phyloP scores from a whole-genome alignment of 495 filamentous ascomycete genomes.

The Entonaema liquescens region DNA sequence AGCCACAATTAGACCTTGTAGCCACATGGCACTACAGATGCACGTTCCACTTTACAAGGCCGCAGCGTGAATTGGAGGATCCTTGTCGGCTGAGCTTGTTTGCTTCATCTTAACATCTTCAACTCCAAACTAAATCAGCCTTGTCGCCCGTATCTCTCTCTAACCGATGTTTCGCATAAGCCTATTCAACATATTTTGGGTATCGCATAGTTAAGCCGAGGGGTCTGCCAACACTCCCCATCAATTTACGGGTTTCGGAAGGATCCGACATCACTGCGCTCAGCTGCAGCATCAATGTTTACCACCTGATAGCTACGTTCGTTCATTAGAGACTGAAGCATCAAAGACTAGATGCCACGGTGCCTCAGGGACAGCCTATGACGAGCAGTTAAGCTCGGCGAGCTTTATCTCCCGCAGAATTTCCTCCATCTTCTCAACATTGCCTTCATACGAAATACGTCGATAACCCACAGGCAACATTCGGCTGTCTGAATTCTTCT shows the following conservation, averaged over 20 bases:
- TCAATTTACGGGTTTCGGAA: background rate
- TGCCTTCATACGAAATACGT: background rate
- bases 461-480: background rate
- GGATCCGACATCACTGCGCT: background rate
- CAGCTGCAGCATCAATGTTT: background rate
- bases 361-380: background rate
- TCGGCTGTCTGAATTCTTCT: background rate
- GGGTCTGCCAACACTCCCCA: background rate
- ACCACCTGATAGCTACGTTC: background rate
- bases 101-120: constrained; percentile 2
- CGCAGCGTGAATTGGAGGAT: background rate
- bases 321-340: background rate
- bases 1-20: background rate
- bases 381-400: background rate
- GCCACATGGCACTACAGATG: background rate
- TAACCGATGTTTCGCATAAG: background rate
- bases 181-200: background rate
- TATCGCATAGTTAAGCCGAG: constrained; percentile 1
- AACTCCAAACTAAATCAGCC: constrained; percentile 7
- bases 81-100: background rate
- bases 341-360: background rate
- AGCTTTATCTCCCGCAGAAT: background rate
- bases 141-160: background rate
- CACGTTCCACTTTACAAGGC: background rate
- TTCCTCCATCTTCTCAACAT: background rate